These are phyloP conservation scores for Paramecium caudatum DNA, from an alignment of 73 alveolate species.

Conservation along the genomic window DNA sequence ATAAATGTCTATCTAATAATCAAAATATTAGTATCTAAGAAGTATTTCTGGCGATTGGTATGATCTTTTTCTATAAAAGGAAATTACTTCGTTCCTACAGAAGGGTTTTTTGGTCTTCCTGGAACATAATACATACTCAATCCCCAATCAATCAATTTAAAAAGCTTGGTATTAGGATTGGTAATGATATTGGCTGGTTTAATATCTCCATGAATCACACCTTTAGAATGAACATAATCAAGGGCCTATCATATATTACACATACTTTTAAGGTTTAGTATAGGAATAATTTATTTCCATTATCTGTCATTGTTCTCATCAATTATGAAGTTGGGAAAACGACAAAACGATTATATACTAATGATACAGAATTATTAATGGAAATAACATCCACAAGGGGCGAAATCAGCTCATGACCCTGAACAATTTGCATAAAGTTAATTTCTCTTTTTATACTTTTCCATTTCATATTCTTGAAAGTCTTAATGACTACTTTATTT, in stretches of 20 bases:
- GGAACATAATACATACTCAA: slow-evolving; percentile 57
- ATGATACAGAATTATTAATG: slow-evolving; percentile 27
- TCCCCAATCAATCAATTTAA: slow-evolving; percentile 62
- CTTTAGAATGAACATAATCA: slow-evolving; percentile 45
- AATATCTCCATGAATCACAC: slow-evolving; percentile 74
- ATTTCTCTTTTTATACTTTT: slow-evolving; percentile 54
- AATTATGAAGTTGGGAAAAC: slow-evolving; percentile 35
- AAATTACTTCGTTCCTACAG: slow-evolving; percentile 44
- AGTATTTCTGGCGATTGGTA: slow-evolving; percentile 49
- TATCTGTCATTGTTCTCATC: slow-evolving; percentile 15
- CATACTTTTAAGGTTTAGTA: slow-evolving; percentile 11
- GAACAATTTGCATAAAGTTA: slow-evolving; percentile 1
- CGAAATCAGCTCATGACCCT: slow-evolving; percentile 15
- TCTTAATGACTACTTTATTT: slow-evolving; percentile 35
- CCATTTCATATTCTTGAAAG: slow-evolving; percentile 34
- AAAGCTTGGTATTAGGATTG: slow-evolving; percentile 23
- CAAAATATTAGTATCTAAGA: slow-evolving; percentile 40
- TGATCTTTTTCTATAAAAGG: slow-evolving; percentile 27
- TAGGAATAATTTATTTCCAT: slow-evolving; percentile 27
- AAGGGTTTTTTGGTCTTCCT: slow-evolving; percentile 21
- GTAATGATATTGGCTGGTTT: slow-evolving; percentile 75
- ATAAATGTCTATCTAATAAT: slow-evolving; percentile 43
- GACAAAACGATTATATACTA: slow-evolving; percentile 28
- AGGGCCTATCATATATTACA: slow-evolving; percentile 8
- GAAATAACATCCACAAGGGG: slow-evolving; percentile 35